Conservation (phyloP, 192 early-diverging fungal species). For the Geranomyces michiganensis region DNA sequence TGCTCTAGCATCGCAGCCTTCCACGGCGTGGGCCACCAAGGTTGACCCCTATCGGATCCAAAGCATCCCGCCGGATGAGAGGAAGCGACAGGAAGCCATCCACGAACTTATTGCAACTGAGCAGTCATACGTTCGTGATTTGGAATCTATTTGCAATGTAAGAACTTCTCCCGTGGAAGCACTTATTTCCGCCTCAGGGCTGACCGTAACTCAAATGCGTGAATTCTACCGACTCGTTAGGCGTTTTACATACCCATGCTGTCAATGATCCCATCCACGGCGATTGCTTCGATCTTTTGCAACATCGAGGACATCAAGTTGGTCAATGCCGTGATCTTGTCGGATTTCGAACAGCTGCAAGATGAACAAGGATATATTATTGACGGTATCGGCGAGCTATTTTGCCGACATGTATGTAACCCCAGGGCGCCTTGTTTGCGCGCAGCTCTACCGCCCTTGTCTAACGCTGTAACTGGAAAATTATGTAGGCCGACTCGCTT, state of each 20-base stretch:
- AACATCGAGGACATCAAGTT: slow-evolving; percentile 66
- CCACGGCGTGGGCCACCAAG: slow-evolving; percentile 29
- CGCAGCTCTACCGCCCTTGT: slow-evolving; percentile 20
- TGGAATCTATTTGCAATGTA: slow-evolving; percentile 74
- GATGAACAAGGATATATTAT: slow-evolving; percentile 54
- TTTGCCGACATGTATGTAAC: slow-evolving; percentile 31
- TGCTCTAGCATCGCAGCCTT: slow-evolving; percentile 18
- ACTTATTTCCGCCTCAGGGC: neutral
- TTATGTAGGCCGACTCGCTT: slow-evolving; percentile 43
- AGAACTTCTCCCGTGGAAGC: neutral
- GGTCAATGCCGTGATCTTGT: slow-evolving; percentile 67
- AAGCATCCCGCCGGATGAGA: slow-evolving; percentile 60
- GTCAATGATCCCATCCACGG: slow-evolving; percentile 47
- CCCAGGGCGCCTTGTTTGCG: slow-evolving; percentile 16
- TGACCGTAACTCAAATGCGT: neutral
- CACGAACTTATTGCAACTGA: slow-evolving; percentile 80
- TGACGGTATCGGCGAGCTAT: slow-evolving; percentile 51
- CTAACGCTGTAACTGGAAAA: slow-evolving; percentile 25
- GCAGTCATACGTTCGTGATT: slow-evolving; percentile 70
- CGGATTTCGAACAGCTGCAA: slow-evolving; percentile 68
- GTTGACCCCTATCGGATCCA: slow-evolving; percentile 45
- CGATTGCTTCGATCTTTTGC: slow-evolving; percentile 50
- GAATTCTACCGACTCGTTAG: slow-evolving; percentile 35
- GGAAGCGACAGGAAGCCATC: slow-evolving; percentile 80
- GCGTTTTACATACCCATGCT: slow-evolving; percentile 66